A percentile compares a stretch with the other conserved stretches of the same genome.
These are phyloP conservation scores for Forsythia viridissima DNA, from an alignment of 257 asterid species.

Conservation along the genomic window DNA sequence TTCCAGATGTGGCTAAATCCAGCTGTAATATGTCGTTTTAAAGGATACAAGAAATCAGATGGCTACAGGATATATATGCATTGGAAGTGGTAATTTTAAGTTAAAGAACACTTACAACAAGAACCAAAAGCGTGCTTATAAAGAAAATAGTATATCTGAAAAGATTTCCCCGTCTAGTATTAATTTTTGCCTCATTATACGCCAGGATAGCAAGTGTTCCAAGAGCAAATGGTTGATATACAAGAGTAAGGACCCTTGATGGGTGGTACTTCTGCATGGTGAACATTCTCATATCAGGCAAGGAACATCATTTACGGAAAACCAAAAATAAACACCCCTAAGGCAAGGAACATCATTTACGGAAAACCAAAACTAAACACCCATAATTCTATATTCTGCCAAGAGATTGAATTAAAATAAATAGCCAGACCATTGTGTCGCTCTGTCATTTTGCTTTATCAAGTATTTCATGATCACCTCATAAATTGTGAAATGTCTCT, in stretches of 20 bases:
- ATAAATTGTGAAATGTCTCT: neutral
- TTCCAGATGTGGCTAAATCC: conserved; percentile 50
- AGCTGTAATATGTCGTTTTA: conserved; percentile 14
- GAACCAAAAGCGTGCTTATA: conserved; percentile 38
- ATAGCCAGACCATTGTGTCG: no score
- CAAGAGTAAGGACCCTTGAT: conserved; percentile 54
- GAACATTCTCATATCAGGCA: neutral
- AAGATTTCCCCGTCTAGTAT: conserved; percentile 42
- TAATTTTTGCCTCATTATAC: conserved; percentile 43
- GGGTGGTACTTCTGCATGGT: conserved; percentile 41
- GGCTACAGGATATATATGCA: neutral
- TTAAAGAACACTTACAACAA: conserved; percentile 34
- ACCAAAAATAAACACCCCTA: no score
- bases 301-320: neutral
- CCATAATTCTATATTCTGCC: no score
- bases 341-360: no score
- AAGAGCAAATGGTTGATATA: conserved; percentile 54
- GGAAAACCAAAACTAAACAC: no score
- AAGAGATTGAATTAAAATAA: no score
- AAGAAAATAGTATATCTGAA: conserved; percentile 45
- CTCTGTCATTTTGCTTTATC: neutral
- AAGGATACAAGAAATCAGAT: neutral
- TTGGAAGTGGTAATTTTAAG: neutral
- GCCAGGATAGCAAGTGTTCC: conserved; percentile 43
- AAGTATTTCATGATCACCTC: neutral